phyloP scores from a whole-genome alignment of 2,329 filamentous ascomycete genomes.

The Penicillium sp. region DNA sequence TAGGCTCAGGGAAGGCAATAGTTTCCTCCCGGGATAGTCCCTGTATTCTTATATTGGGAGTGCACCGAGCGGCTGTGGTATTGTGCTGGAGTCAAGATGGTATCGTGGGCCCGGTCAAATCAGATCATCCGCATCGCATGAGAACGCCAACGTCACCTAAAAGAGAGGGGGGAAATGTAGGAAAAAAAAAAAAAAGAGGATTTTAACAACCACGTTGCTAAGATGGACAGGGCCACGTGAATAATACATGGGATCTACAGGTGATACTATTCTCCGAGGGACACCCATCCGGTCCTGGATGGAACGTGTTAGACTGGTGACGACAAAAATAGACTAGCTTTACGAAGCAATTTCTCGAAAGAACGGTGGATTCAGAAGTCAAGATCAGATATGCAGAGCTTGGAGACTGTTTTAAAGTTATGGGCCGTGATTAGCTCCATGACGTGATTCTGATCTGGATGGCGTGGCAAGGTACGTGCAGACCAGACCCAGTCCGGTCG shows the following conservation, averaged over 20 bases:
- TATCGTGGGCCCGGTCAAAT: not conserved
- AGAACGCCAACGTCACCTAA: not conserved
- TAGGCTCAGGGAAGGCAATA: not conserved
- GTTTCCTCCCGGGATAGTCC: not conserved
- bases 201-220: not conserved
- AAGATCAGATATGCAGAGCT: not conserved
- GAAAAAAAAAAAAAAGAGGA: too few relatives aligned
- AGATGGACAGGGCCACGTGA: not conserved
- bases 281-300: too few relatives aligned
- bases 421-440: conserved; percentile 25
- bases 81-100: not conserved
- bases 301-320: too few relatives aligned
- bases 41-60: not conserved
- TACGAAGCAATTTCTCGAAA: not conserved
- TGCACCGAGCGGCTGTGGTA: not conserved
- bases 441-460: conserved; percentile 36
- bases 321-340: too few relatives aligned
- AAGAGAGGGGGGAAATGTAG: not conserved
- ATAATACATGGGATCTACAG: not conserved
- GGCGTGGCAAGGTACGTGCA: conserved; percentile 15
- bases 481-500: not conserved
- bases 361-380: not conserved
- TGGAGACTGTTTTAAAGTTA: not conserved
- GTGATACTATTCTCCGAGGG: too few relatives aligned
- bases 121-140: not conserved